These are phyloP conservation scores for Lentinula raphanica DNA, from an alignment of 768 basidiomycete genomes.

Conservation along the genomic window DNA sequence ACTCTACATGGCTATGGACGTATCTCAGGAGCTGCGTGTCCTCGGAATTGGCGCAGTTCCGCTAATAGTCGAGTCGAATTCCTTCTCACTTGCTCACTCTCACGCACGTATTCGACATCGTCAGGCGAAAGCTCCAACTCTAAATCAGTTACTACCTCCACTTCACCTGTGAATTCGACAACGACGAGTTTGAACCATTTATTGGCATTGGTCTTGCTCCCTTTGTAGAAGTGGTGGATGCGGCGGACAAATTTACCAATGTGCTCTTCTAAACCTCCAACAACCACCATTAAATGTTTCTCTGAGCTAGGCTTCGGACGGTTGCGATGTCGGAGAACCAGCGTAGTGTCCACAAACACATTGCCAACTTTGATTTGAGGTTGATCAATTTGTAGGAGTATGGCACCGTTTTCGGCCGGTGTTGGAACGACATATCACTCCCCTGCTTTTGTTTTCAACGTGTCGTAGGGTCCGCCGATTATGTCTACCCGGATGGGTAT, in stretches of 20 bases:
- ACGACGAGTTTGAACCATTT: neutral
- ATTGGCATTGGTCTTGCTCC: neutral
- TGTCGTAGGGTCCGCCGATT: neutral
- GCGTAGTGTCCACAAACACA: neutral
- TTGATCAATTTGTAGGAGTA: neutral
- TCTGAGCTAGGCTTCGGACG: neutral
- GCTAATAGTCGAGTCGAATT: neutral
- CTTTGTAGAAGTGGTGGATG: neutral
- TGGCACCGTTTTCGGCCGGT: neutral
- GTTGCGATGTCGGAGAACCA: neutral
- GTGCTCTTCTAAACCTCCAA: neutral
- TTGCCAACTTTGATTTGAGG: neutral
- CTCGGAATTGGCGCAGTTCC: neutral
- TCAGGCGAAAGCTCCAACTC: neutral
- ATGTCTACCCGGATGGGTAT: neutral
- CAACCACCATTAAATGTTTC: neutral
- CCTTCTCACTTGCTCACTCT: neutral
- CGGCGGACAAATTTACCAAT: neutral
- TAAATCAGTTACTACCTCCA: neutral
- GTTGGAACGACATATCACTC: neutral
- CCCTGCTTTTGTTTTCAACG: neutral
- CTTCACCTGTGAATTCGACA: neutral
- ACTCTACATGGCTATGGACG: neutral
- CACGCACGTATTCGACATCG: neutral
- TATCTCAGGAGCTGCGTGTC: neutral